Evolutionary conservation across 164 flowering plant species (phyloP), one percentile per base, ranked within the genome.

Genomic region (Cinnamomum micranthum): DNA sequence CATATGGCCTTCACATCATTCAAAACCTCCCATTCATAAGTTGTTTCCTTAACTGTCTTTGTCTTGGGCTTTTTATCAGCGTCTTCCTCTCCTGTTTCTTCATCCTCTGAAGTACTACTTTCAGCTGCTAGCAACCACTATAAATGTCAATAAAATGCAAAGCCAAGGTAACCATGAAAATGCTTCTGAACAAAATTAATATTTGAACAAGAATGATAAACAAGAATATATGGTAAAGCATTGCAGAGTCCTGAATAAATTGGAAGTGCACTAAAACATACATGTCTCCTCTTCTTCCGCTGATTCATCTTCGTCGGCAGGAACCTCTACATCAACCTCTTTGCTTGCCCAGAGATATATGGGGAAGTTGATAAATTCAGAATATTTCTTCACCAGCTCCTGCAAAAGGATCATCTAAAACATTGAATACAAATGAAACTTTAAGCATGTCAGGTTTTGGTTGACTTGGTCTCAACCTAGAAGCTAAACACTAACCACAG

Each of bases 1-100:
- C 99, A 95, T 80, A 95, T 90, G 80, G 98, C 98, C 81, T 93
- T 95, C 77, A 95, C 85, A 77, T 95, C 95, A 87, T 95, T 95
- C 85, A 95, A 74, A 77, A 91, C 87, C 78, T 95, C 99, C 99
- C 99, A 95, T 65, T 93, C 99, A 81, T 74, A 82, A 52, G 91
- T 87, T 14, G 90, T 95, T 82, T 95, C 97, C 84, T 88, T 95
- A 68, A 92, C 82, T 63, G 75, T 92, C 84, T 95, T 95, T 23
- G 95, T 90, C 81, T 93, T 92, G 15, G 93, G 92, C 70, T 91
- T 93, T 58, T 93, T 87, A 83, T 92, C 95, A n/a, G 83, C 81
- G 65, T 92, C 99, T 31, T 87, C 97, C 60, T 89, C 97, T 58
- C 88, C 96, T 74, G 75, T 84, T 76, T 84, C 86, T 78, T 90